Conservation (phyloP, 192 early-diverging fungal genomes). For the Coemansia interrupta region DNA sequence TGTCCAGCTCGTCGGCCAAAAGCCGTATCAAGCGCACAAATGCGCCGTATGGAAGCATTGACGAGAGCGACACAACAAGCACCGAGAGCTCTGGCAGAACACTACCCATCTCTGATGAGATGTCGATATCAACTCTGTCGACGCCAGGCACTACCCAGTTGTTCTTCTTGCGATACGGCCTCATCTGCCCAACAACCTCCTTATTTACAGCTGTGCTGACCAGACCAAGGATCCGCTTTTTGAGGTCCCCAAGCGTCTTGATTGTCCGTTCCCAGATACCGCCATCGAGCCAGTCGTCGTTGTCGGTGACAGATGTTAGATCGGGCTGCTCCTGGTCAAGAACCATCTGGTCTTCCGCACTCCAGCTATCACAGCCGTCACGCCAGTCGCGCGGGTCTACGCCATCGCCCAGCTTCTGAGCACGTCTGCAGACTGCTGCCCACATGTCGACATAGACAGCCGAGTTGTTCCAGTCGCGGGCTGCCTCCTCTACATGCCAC, state of each 20-base stretch:
- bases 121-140: neutral
- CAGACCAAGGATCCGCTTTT: constrained; percentile 31
- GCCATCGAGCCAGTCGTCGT: constrained; percentile 37
- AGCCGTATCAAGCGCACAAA: constrained; percentile 19
- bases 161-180: constrained; percentile 44
- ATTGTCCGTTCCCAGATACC: constrained; percentile 46
- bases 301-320: neutral
- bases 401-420: constrained; percentile 10
- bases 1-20: constrained; percentile 34
- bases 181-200: constrained; percentile 30
- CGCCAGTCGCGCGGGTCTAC: constrained; percentile 46
- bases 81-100: constrained; percentile 26
- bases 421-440: constrained; percentile 37
- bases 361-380: constrained; percentile 34
- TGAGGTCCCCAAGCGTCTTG: constrained; percentile 27
- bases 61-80: constrained; percentile 10
- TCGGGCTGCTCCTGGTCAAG: constrained; percentile 12
- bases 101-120: constrained; percentile 25
- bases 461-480: constrained; percentile 46
- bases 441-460: constrained; percentile 38
- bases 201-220: constrained; percentile 38
- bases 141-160: constrained; percentile 10
- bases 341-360: constrained; percentile 15
- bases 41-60: constrained; percentile 26
- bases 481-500: constrained; percentile 49